These are phyloP conservation scores for Amanita thiersii DNA, from an alignment of 768 basidiomycete genomes.

Conservation along the genomic window DNA sequence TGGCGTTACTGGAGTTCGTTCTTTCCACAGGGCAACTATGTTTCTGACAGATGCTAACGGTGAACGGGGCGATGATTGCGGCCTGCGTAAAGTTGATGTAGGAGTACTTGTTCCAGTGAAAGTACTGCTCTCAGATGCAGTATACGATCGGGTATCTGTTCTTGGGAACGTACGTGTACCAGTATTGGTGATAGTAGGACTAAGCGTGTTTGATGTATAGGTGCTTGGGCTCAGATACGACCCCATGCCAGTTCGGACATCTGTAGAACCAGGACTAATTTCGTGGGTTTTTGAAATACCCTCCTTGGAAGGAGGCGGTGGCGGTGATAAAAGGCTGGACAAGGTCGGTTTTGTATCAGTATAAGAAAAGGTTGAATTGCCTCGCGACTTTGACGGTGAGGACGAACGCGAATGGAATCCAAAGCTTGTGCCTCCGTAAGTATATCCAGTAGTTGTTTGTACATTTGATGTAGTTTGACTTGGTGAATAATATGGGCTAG, in stretches of 20 bases:
- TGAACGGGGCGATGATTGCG: slow-evolving; percentile 59
- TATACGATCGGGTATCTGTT: slow-evolving; percentile 25
- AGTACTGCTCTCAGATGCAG: slow-evolving; percentile 22
- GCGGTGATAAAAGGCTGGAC: slow-evolving; percentile 14
- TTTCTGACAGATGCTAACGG: slow-evolving; percentile 71
- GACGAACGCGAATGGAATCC: slow-evolving; percentile 35
- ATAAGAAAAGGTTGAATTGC: slow-evolving; percentile 27
- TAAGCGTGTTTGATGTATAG: slow-evolving; percentile 24
- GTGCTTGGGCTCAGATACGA: slow-evolving; percentile 20
- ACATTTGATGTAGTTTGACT: slow-evolving; percentile 18
- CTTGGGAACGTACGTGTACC: slow-evolving; percentile 23
- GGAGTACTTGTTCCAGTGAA: slow-evolving; percentile 38
- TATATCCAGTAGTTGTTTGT: slow-evolving; percentile 22
- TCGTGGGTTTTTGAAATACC: slow-evolving; percentile 6
- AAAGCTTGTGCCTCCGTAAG: slow-evolving; percentile 22
- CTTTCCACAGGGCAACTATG: slow-evolving; percentile 76
- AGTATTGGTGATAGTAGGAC: slow-evolving; percentile 21
- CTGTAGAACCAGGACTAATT: slow-evolving; percentile 10
- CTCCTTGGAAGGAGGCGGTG: slow-evolving; percentile 10
- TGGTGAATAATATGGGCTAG: slow-evolving; percentile 24
- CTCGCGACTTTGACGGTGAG: slow-evolving; percentile 35
- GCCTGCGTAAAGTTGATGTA: slow-evolving; percentile 49
- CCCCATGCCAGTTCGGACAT: slow-evolving; percentile 18
- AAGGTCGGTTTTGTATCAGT: slow-evolving; percentile 20
- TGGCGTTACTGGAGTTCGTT: slow-evolving; percentile 48